These are phyloP conservation scores for Plasmopara viticola DNA, from an alignment of 352 stramenopile species.

Conservation along the genomic window DNA sequence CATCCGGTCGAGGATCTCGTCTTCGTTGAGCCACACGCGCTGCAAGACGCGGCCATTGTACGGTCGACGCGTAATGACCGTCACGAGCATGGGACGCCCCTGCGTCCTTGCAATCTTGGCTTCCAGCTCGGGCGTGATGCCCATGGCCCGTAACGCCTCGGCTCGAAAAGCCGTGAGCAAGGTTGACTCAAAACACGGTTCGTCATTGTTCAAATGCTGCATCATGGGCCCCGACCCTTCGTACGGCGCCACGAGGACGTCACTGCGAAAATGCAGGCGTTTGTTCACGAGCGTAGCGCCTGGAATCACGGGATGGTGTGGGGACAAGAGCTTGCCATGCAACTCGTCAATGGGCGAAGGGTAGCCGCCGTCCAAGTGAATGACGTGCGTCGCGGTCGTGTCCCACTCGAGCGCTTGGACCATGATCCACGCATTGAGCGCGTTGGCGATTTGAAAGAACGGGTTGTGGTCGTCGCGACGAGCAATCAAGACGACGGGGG, in stretches of 20 bases:
- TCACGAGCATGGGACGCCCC: constrained; percentile 32
- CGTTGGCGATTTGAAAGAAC: constrained; percentile 45
- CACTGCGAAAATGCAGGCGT: constrained; percentile 33
- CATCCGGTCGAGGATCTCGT: constrained; percentile 46
- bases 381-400: constrained; percentile 26
- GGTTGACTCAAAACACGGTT: constrained; percentile 48
- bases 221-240: constrained; percentile 56
- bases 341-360: constrained; percentile 37
- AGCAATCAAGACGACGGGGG: constrained; percentile 31
- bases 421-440: constrained; percentile 38
- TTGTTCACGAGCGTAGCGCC: constrained; percentile 27
- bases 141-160: constrained; percentile 24
- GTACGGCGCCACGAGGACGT: constrained; percentile 45
- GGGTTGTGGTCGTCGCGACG: constrained; percentile 48
- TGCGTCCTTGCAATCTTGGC: constrained; percentile 9
- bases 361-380: constrained; percentile 42
- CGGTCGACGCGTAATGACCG: constrained; percentile 47
- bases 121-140: constrained; percentile 25
- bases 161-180: constrained; percentile 48
- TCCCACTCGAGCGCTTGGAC: constrained; percentile 29
- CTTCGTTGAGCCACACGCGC: constrained; percentile 62
- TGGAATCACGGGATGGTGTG: constrained; percentile 22
- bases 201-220: constrained; percentile 56
- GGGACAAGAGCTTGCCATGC: constrained; percentile 33
- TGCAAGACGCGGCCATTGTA: constrained; percentile 45